Evolutionary conservation across 805 yeast genomes (phyloP).

Genomic region (Maudiozyma saulgeensis): DNA sequence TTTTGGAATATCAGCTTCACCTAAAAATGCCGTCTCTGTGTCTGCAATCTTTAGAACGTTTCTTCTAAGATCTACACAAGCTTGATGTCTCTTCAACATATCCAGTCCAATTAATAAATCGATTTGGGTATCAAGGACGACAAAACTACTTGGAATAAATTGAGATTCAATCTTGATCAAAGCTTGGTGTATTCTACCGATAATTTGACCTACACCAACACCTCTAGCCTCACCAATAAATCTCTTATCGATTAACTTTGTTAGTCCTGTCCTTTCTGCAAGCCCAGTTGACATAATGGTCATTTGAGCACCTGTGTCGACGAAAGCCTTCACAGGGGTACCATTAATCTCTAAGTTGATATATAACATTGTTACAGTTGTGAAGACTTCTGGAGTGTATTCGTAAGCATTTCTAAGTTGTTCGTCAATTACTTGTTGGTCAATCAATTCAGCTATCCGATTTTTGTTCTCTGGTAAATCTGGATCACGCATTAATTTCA

Average conservation of each 20-base stretch:
- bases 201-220: constrained; percentile 70
- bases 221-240: constrained; percentile 81
- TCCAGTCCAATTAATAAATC: constrained; percentile 84
- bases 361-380: constrained; percentile 74
- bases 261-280: constrained; percentile 63
- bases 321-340: constrained; percentile 76
- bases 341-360: constrained; percentile 74
- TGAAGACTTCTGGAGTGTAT: constrained; percentile 82
- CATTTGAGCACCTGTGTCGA: constrained; percentile 91
- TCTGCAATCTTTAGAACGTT: constrained; percentile 64
- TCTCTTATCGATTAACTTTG: constrained; percentile 67
- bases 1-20: constrained; percentile 60
- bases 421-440: constrained; percentile 67
- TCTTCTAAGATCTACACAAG: constrained; percentile 60
- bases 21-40: constrained; percentile 59
- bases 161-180: constrained; percentile 68
- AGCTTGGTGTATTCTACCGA: constrained; percentile 82
- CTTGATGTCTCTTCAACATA: constrained; percentile 82
- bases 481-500: constrained; percentile 50
- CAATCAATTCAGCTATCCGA: constrained; percentile 55
- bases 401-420: constrained; percentile 75
- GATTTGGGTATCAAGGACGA: constrained; percentile 51
- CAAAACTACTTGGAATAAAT: constrained; percentile 57
- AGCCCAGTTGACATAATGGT: constrained; percentile 74
- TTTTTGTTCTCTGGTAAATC: constrained; percentile 62